These are phyloP conservation scores for Podospora tetraspora DNA, from an alignment of 495 filamentous ascomycete genomes.

Conservation along the genomic window DNA sequence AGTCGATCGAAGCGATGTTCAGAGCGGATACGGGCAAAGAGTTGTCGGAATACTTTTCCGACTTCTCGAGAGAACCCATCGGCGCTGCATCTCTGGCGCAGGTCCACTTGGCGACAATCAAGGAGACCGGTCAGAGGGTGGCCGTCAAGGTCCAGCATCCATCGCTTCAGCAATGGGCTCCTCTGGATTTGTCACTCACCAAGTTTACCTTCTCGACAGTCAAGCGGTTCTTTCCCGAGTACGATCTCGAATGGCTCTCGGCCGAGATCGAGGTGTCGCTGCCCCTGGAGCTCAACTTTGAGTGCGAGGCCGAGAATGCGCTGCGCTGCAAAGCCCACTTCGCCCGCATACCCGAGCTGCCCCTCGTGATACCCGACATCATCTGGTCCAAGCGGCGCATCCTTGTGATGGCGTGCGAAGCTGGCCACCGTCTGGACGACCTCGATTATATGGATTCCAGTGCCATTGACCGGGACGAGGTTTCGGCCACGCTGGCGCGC, in stretches of 20 bases:
- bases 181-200: conserved; percentile 81
- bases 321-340: conserved; percentile 74
- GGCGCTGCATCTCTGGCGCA: conserved; percentile 93
- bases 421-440: conserved; percentile 84
- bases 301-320: conserved; percentile 83
- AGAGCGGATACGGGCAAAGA: conserved; percentile 70
- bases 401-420: conserved; percentile 90
- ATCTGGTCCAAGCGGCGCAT: conserved; percentile 86
- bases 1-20: conserved; percentile 85
- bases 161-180: conserved; percentile 81
- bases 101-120: conserved; percentile 85
- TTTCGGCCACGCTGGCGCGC: conserved; percentile 81
- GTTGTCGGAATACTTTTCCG: conserved; percentile 76
- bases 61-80: conserved; percentile 73
- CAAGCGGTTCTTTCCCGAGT: conserved; percentile 92
- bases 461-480: conserved; percentile 89
- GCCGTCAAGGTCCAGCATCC: conserved; percentile 98
- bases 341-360: conserved; percentile 55
- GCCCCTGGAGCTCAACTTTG: conserved; percentile 87
- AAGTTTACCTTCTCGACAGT: conserved; percentile 83
- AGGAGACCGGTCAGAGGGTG: conserved; percentile 80
- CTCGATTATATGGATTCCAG: conserved; percentile 78
- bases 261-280: conserved; percentile 87
- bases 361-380: conserved; percentile 84
- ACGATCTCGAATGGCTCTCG: conserved; percentile 93